Conservation (phyloP, 768 basidiomycete species). For the Leccinum barrowsii region DNA sequence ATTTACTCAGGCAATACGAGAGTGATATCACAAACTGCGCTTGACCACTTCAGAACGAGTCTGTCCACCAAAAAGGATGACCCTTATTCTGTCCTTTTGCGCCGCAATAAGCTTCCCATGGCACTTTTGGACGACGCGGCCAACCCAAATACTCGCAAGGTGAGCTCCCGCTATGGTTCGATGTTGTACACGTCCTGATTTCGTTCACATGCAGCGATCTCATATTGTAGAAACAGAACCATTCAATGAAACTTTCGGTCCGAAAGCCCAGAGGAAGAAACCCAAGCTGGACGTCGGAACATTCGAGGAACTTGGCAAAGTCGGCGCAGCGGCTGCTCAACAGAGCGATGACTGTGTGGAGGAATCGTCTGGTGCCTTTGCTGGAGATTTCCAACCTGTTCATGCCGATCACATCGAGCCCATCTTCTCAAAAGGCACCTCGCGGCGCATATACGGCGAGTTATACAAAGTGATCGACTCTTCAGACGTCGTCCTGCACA, state of each 20-base stretch:
- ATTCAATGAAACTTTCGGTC: slow-evolving; percentile 91
- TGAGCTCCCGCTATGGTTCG: slow-evolving; percentile 20
- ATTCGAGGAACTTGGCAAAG: slow-evolving; percentile 83
- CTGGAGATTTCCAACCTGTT: slow-evolving; percentile 47
- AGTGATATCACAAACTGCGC: slow-evolving; percentile 92
- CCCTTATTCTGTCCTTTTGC: slow-evolving; percentile 92
- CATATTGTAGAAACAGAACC: slow-evolving; percentile 97
- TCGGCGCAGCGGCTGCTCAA: slow-evolving; percentile 55
- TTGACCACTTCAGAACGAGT: slow-evolving; percentile 95
- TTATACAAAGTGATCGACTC: slow-evolving; percentile 99
- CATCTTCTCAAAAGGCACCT: slow-evolving; percentile 93
- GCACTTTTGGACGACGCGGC: slow-evolving; percentile 87
- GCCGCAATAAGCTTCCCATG: slow-evolving; percentile 96
- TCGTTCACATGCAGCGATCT: slow-evolving; percentile 52
- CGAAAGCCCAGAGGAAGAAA: slow-evolving; percentile 90
- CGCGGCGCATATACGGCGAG: slow-evolving; percentile 94
- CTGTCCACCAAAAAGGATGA: slow-evolving; percentile 82
- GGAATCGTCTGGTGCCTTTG: slow-evolving; percentile 42
- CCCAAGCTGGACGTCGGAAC: slow-evolving; percentile 85
- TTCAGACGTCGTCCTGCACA: slow-evolving; percentile 92
- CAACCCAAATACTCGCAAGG: slow-evolving; percentile 79
- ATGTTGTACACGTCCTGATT: background rate
- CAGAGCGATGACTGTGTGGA: slow-evolving; percentile 36
- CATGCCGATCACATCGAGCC: slow-evolving; percentile 85
- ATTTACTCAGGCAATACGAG: slow-evolving; percentile 81